phyloP scores from a whole-genome alignment of 2,329 filamentous ascomycete genomes.

The Diaporthe citri region DNA sequence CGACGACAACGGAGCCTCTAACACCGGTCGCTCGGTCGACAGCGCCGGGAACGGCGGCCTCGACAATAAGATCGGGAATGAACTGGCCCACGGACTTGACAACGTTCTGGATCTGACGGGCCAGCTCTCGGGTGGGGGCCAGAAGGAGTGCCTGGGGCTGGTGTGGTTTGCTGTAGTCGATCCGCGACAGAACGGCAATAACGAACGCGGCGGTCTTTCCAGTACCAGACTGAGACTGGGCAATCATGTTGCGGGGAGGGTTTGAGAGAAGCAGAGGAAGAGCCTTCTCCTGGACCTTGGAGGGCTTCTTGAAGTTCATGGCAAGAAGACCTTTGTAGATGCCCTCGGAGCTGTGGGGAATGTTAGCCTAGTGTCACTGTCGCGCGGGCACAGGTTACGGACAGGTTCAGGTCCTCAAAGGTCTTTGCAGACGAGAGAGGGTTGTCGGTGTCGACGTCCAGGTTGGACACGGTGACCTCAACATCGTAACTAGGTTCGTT shows the following conservation, averaged over 20 bases:
- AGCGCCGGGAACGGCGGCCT: constrained; percentile 85
- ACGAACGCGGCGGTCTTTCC: constrained; percentile 98
- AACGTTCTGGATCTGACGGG: constrained; percentile 92
- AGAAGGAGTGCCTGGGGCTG: constrained; percentile 89
- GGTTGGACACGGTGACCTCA: constrained; percentile 90
- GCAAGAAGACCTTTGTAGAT: constrained; percentile 83
- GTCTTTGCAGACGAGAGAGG: constrained; percentile 87
- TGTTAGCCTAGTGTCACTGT: constrained; percentile 42
- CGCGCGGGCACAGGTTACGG: constrained; percentile 52
- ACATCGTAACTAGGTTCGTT: constrained; percentile 86
- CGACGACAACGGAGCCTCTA: constrained; percentile 85
- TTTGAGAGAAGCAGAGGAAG: constrained; percentile 88
- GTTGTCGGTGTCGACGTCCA: constrained; percentile 87
- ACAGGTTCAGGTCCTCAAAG: constrained; percentile 91
- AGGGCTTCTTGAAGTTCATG: constrained; percentile 93
- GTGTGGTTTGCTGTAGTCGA: constrained; percentile 78
- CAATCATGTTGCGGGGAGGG: constrained; percentile 94
- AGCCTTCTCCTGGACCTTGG: constrained; percentile 97
- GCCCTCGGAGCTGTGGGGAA: constrained; percentile 59
- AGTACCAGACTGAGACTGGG: constrained; percentile 98
- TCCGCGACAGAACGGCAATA: constrained; percentile 87
- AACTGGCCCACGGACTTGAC: constrained; percentile 87
- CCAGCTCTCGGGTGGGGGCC: constrained; percentile 93
- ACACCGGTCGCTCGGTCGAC: constrained; percentile 77
- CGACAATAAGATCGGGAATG: constrained; percentile 79